Conservation (phyloP, 768 basidiomycete genomes). For the Cubamyces sp. region DNA sequence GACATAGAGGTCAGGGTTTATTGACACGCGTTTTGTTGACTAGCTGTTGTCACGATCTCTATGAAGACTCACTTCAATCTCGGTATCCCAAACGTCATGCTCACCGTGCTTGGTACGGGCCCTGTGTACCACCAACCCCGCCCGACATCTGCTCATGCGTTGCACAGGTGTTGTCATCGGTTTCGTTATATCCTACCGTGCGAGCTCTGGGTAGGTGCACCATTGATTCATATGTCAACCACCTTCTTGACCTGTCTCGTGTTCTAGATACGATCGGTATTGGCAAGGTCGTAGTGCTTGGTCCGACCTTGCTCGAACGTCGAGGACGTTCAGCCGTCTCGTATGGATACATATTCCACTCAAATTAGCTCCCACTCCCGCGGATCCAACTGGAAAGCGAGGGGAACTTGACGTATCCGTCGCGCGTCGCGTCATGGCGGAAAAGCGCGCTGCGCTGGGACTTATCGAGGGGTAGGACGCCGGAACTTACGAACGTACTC, state of each 20-base stretch:
- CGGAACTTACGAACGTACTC: too few species aligned
- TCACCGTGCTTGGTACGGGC: constrained; percentile 62
- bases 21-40: background rate
- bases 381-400: constrained; percentile 33
- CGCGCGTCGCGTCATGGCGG: constrained; percentile 53
- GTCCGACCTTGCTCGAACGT: constrained; percentile 58
- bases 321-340: constrained; percentile 53
- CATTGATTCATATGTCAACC: background rate
- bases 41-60: constrained; percentile 50
- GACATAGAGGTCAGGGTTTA: too few species aligned
- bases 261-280: constrained; percentile 60
- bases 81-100: constrained; percentile 57
- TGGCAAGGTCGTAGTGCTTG: constrained; percentile 58
- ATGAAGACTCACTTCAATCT: constrained; percentile 44
- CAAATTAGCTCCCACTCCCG: constrained; percentile 45
- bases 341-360: constrained; percentile 68
- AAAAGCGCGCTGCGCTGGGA: constrained; percentile 64
- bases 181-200: constrained; percentile 63
- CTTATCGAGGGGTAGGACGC: constrained; percentile 55
- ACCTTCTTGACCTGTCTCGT: background rate
- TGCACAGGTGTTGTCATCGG: constrained; percentile 60
- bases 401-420: constrained; percentile 42
- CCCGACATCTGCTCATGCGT: background rate
- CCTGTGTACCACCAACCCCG: background rate
- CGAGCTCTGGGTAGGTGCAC: constrained; percentile 54